phyloP scores from a whole-genome alignment of 306 rosid genomes.

The Glycine latifolia region DNA sequence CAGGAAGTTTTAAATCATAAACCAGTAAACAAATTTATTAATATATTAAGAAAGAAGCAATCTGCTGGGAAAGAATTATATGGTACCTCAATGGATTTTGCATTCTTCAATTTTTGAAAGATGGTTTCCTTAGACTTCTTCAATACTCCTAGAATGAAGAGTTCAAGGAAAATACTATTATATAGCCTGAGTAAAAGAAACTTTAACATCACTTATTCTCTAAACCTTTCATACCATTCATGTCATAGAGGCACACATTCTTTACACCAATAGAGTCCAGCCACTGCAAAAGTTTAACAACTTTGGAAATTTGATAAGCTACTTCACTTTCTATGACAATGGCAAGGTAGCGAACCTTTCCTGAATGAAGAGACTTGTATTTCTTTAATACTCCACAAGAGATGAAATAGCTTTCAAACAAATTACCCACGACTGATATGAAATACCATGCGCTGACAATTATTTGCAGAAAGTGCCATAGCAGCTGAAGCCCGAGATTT shows the following conservation, averaged over 20 bases:
- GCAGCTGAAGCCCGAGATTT: conserved; percentile 61
- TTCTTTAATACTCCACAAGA: conserved; percentile 63
- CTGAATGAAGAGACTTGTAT: conserved; percentile 59
- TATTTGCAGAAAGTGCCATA: conserved; percentile 75
- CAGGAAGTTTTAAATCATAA: conserved; percentile 28
- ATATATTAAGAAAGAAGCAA: conserved; percentile 26
- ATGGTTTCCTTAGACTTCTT: conserved; percentile 71
- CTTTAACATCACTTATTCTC: conserved; percentile 26
- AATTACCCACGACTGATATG: conserved; percentile 40
- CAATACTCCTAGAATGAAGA: conserved; percentile 66
- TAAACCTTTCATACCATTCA: conserved; percentile 65
- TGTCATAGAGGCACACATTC: conserved; percentile 79
- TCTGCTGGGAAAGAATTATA: not conserved
- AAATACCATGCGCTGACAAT: conserved; percentile 60
- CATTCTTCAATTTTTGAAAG: conserved; percentile 60
- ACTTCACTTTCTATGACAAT: conserved; percentile 89
- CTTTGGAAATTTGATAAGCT: conserved; percentile 64
- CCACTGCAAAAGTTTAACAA: conserved; percentile 76
- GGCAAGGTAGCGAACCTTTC: conserved; percentile 67
- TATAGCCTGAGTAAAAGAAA: conserved; percentile 37
- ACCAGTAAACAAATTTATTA: not conserved
- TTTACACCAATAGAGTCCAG: conserved; percentile 71
- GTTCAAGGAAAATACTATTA: conserved; percentile 35
- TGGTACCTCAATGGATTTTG: conserved; percentile 60
- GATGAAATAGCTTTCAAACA: conserved; percentile 71